Evolutionary conservation across 106 monocot species (phyloP).

Genomic region (Dendrobium catenatum): DNA sequence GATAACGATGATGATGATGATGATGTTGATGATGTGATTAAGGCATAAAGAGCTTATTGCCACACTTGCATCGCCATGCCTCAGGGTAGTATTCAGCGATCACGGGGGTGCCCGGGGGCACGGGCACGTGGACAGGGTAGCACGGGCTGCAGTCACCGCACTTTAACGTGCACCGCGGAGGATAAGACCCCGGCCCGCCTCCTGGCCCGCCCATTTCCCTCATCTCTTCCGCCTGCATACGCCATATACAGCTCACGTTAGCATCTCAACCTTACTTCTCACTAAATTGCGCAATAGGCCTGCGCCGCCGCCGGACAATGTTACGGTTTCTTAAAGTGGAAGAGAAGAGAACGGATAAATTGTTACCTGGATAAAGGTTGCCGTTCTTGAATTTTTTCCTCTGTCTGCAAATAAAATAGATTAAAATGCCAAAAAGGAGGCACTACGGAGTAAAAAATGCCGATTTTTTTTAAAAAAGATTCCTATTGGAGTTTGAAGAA

Average conservation of each 20-base stretch:
- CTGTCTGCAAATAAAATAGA: background rate
- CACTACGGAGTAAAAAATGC: background rate
- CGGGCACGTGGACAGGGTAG: slow-evolving; percentile 45
- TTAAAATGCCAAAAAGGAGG: background rate
- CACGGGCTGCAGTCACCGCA: slow-evolving; percentile 56
- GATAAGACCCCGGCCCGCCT: slow-evolving; percentile 36
- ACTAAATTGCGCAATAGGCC: background rate
- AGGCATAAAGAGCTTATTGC: slow-evolving; percentile 47
- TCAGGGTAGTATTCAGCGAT: slow-evolving; percentile 58
- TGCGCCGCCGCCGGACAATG: background rate
- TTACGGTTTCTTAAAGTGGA: background rate
- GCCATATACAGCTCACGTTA: background rate
- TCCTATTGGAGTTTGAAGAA: no score
- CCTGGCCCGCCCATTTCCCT: background rate
- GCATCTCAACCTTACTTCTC: background rate
- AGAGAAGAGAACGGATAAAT: background rate
- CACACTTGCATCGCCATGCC: slow-evolving; percentile 62
- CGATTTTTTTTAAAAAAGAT: no score
- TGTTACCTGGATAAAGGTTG: slow-evolving; percentile 1
- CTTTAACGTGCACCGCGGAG: slow-evolving; percentile 43
- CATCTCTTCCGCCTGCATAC: background rate
- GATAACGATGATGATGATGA: no score
- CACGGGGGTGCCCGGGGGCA: slow-evolving; percentile 42
- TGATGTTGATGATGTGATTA: slow-evolving; percentile 8
- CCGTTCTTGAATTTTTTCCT: background rate